Percentiles rank a stretch among this genome's conserved stretches.
These are phyloP conservation scores for Mucuna pruriens DNA, from an alignment of 306 rosid genomes.

Conservation along the genomic window DNA sequence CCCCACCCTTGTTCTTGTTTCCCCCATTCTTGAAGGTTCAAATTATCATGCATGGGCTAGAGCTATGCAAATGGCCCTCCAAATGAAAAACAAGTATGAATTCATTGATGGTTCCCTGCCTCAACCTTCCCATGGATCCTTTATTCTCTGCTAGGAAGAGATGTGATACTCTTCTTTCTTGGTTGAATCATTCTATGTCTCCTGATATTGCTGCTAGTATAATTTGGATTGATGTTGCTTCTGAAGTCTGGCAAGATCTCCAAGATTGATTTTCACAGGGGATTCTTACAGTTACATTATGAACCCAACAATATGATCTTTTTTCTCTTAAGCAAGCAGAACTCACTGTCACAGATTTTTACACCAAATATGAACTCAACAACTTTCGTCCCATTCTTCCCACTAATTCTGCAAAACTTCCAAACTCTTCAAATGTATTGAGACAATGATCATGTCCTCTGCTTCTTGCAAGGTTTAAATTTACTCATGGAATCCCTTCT, in stretches of 20 bases:
- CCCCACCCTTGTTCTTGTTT: not conserved
- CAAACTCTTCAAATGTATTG: not conserved
- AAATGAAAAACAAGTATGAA: not conserved
- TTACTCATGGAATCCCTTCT: no score
- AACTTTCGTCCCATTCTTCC: no score
- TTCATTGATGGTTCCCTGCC: not conserved
- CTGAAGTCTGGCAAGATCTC: not conserved
- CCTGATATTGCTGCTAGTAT: not conserved
- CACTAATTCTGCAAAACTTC: not conserved
- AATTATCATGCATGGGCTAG: not conserved
- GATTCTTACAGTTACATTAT: no score
- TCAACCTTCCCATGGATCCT: not conserved
- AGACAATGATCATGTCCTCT: not conserved
- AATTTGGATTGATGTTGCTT: not conserved
- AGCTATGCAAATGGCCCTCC: not conserved
- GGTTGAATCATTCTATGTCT: not conserved
- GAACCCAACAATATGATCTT: no score
- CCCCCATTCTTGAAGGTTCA: not conserved
- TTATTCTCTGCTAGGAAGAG: not conserved
- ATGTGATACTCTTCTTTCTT: not conserved
- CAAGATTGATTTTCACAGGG: not conserved
- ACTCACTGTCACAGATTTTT: no score
- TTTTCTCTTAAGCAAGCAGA: no score
- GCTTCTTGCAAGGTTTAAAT: not conserved
- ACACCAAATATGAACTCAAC: no score